phyloP scores from a whole-genome alignment of 345 rosid genomes.

The Raphanus raphanistrum region DNA sequence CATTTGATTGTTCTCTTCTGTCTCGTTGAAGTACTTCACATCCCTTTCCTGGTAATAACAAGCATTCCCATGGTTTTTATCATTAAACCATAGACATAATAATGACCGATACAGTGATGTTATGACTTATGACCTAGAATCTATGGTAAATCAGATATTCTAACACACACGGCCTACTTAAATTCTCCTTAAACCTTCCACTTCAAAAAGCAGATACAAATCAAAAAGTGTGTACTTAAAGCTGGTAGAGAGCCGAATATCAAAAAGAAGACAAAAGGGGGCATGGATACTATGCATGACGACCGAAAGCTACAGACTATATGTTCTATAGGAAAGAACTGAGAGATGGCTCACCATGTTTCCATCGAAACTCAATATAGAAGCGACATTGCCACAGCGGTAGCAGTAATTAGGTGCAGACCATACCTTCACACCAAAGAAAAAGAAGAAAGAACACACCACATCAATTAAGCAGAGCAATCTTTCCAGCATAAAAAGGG shows the following conservation, averaged over 20 bases:
- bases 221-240: not conserved
- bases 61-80: constrained; percentile 8
- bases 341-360: constrained; percentile 68
- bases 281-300: not conserved
- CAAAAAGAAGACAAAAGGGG: not conserved
- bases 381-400: constrained; percentile 99
- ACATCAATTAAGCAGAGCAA: constrained; percentile 5
- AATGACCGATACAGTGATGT: not conserved
- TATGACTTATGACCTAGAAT: not conserved
- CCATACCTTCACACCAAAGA: constrained; percentile 72
- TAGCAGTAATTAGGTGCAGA: constrained; percentile 99
- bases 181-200: not conserved
- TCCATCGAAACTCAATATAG: constrained; percentile 95
- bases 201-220: not conserved
- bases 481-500: not conserved
- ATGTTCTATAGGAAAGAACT: not conserved
- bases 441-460: not conserved
- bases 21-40: constrained; percentile 95
- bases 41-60: constrained; percentile 73
- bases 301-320: not conserved
- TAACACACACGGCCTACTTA: not conserved
- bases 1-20: constrained; percentile 99
- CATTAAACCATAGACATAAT: not conserved
- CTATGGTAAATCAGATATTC: not conserved
- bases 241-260: not conserved